phyloP scores from a whole-genome alignment of 345 rosid species.

The Syzygium oleosum region DNA sequence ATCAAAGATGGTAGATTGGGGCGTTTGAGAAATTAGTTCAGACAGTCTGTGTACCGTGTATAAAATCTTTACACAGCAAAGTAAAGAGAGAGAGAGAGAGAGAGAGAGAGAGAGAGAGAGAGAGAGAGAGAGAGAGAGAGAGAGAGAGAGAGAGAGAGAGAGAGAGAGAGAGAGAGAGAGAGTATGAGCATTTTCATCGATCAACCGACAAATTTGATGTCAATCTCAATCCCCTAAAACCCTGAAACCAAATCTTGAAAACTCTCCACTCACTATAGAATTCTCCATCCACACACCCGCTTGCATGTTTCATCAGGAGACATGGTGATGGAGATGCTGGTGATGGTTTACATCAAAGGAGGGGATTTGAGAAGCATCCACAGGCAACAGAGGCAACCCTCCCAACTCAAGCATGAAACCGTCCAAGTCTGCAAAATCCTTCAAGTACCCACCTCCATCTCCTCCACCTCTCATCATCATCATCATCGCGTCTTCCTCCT shows the following conservation, averaged over 20 bases:
- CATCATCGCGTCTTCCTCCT: conserved; percentile 3
- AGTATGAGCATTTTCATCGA: neutral
- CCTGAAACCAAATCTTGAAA: neutral
- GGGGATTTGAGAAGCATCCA: conserved; percentile 1
- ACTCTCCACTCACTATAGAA: neutral
- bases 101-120: neutral
- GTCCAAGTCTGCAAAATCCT: conserved; percentile 15
- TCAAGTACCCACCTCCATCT: conserved; percentile 2
- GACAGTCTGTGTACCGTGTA: neutral
- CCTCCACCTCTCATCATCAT: neutral
- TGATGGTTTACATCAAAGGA: neutral
- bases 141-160: neutral
- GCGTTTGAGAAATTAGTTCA: neutral
- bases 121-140: neutral
- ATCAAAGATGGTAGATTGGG: neutral
- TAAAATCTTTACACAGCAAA: neutral
- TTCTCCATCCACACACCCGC: neutral
- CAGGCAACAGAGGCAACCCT: conserved; percentile 1
- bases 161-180: neutral
- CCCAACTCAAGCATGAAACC: conserved; percentile 8
- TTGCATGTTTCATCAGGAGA: neutral
- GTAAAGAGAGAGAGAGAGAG: neutral
- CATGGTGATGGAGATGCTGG: neutral
- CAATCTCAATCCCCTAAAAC: neutral
- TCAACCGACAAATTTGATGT: neutral